Conservation (phyloP, 1,284 basidiomycete species). For the Vanrija humicola region DNA sequence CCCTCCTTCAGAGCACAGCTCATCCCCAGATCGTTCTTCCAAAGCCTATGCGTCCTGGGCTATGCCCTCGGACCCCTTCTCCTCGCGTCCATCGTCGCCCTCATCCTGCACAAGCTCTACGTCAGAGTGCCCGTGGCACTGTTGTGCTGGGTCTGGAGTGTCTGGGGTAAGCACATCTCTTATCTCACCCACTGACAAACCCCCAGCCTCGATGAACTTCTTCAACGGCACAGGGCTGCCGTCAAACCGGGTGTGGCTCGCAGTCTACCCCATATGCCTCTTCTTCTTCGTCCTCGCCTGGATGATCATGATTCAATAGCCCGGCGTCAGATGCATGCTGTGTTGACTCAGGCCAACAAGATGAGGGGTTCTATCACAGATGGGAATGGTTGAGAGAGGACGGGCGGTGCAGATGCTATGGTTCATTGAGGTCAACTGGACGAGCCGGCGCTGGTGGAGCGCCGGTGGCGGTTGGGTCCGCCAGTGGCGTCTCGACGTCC, state of each 20-base stretch:
- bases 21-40: constrained; percentile 77
- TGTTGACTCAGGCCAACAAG: not conserved
- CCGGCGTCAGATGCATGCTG: not conserved
- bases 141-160: constrained; percentile 85
- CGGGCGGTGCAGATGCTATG: too few species aligned
- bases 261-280: constrained; percentile 80
- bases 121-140: constrained; percentile 78
- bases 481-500: too few species aligned
- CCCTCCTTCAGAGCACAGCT: not conserved
- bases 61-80: constrained; percentile 88
- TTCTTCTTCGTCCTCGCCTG: constrained; percentile 65
- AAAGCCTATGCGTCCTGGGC: constrained; percentile 82
- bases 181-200: not conserved
- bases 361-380: too few species aligned
- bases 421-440: too few species aligned
- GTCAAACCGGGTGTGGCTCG: constrained; percentile 76
- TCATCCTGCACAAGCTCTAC: constrained; percentile 79
- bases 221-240: constrained; percentile 89
- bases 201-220: constrained; percentile 82
- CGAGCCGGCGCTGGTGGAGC: too few species aligned
- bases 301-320: constrained; percentile 86
- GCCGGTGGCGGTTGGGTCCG: too few species aligned
- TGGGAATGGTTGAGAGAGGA: too few species aligned
- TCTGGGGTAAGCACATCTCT: constrained; percentile 68
- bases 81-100: constrained; percentile 78